Evolutionary conservation across 1,284 basidiomycete species (phyloP), one percentile per base, ranked within the genome.

Genomic region (Leccinum fallax): DNA sequence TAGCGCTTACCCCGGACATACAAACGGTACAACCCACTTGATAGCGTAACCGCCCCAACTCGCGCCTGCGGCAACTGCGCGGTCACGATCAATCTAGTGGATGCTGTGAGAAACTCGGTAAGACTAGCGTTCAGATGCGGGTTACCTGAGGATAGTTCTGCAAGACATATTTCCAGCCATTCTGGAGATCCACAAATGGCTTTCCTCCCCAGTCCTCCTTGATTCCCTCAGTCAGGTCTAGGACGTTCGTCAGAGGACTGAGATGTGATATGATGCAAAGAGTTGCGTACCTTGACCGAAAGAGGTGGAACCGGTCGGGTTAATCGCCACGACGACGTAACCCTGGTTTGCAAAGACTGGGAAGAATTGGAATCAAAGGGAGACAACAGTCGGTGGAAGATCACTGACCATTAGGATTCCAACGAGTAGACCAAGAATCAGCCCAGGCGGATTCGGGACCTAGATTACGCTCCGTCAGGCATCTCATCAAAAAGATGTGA

Each of bases 301-400:
- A 0, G 90, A 88, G 2, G 93, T 95, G 51, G 89, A 92, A 6
- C 94, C 94, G 2, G 94, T 94, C 2, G 94, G 93, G 72, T 97
- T 97, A 67, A 95, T 89, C 21, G 89, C 83, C 32, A 96, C 81
- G 15, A 87, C 85, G 67, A 95, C 88, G 75, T 96, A 97, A 0
- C 94, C 93, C 71, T 93, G 92, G 69, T 86, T 86, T 8, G 90
- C 84, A 67, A 92, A 93, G 7, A 91, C 88, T 90, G 55, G 11
- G 28, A 43, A 16, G 43, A 10, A 36, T 62, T 57, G 34, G 36
- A 53, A 32, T 52, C 6, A 48, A 10, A 10, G 13, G 26, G 21
- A 55, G 21, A 54, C 36, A 26, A 2, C 5, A 53, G 7, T n/a
- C 34, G 58, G 43, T n/a, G 19, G 11, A 28, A 5, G 7, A 36